phyloP scores from a whole-genome alignment of 2,329 filamentous ascomycete species.

The Calycina herbarum region DNA sequence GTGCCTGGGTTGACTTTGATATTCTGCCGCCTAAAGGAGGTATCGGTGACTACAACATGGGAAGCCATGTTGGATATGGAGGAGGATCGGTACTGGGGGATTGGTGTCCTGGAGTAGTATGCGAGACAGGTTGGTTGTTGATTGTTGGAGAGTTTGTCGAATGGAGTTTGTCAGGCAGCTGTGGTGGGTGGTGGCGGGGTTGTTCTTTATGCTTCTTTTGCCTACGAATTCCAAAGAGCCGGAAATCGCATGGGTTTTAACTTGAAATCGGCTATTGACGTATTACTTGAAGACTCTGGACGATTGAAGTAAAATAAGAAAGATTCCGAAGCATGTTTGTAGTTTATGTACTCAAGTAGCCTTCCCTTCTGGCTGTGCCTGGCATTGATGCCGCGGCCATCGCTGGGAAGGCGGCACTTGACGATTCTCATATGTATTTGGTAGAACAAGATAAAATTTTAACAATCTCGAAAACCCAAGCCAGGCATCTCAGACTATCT shows the following conservation, averaged over 20 bases:
- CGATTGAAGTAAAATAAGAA: not conserved
- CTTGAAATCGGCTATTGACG: not conserved
- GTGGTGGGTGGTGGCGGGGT: conserved; percentile 28
- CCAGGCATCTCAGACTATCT: no score
- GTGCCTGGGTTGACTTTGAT: conserved; percentile 83
- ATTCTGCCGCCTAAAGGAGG: conserved; percentile 71
- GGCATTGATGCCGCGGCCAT: no score
- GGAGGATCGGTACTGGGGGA: not conserved
- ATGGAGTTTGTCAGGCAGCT: conserved; percentile 29
- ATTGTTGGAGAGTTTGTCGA: conserved; percentile 13
- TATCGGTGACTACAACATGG: conserved; percentile 84
- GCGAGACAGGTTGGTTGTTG: not conserved
- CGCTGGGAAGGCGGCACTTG: no score
- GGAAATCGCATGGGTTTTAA: not conserved
- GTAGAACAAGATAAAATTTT: no score
- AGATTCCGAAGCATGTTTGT: not conserved
- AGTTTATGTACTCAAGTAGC: not conserved
- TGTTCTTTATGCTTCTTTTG: conserved; percentile 19
- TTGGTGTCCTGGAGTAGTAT: not conserved
- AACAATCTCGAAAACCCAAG: no score
- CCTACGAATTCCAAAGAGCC: not conserved
- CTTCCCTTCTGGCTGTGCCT: not conserved
- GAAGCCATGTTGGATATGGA: conserved; percentile 64
- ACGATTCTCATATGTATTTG: no score
- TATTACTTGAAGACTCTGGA: not conserved